Base-by-base conservation (phyloP, 805 yeast species). In the Wickerhamomyces canadensis region DNA sequence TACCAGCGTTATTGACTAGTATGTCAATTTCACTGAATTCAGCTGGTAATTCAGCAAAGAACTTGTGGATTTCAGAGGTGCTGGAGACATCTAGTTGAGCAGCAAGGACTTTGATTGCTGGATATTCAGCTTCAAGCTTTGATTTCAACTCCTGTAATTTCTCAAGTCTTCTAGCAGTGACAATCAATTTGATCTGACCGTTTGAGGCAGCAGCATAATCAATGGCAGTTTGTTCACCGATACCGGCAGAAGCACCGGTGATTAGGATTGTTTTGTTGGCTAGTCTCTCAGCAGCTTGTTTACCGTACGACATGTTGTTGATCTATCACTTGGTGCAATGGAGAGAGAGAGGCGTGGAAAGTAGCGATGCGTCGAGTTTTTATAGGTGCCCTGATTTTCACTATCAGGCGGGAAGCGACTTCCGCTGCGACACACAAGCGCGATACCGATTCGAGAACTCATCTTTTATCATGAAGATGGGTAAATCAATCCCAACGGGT, bases 191-290 rank as follows among this genome's bases (percentile, higher is more conserved):
- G 49, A 83, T 57, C 11, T 80, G 58, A 23, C 95, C 95, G 33
- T 75, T 67, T 17, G 91, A 69, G 12, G 87, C 85, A 17, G 55
- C 78, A 31, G 96, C 93, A 48, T 86, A 78, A 57, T 89, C 95
- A 33, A 71, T 61, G 13, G 97, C 98, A 10, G 96, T 88, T 37
- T 95, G 91, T 48, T 77, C 78, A 11, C 98, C 98, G 52, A 91
- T 91, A 39, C 98, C 98, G 12, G 96, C 78, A 19, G 96, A 85
- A 7, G 98, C 98, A 44, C 98, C 98, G 13, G 98, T 86, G 52
- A 91, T 82, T 28, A 91, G 72, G 23, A 86, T 72, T 15, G 80
- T 77, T 57, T 91, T 89, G 33, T 83, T 83, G 16, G 83, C 78
- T 26, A 91, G 68, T 58, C 96, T 75, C 57, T 80, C 80, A 30